Percentiles rank a stretch among this genome's conserved stretches.
Conservation (phyloP, 139 green algal species). For the Chloropicon primus region DNA sequence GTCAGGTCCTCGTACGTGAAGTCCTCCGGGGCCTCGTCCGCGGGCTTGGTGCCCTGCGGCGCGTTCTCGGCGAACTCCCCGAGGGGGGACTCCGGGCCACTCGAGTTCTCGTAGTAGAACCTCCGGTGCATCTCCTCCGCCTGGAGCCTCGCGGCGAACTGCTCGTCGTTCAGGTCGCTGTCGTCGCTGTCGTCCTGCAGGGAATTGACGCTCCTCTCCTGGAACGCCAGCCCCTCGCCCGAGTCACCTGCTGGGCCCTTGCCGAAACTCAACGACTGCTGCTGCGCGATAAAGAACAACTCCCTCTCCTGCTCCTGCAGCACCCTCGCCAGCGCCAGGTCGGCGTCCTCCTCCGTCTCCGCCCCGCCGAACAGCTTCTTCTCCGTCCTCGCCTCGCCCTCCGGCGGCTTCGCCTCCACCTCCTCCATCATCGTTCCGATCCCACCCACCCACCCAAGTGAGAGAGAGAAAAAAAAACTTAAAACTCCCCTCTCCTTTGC, state of each 20-base stretch:
- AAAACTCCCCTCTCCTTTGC: too few relatives aligned
- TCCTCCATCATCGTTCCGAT: neutral
- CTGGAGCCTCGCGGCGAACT: neutral
- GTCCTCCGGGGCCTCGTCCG: neutral
- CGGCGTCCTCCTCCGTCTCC: neutral
- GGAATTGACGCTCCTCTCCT: neutral
- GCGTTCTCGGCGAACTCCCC: neutral
- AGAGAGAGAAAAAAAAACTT: too few relatives aligned
- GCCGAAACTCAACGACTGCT: neutral
- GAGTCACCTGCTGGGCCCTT: neutral
- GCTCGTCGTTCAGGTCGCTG: neutral
- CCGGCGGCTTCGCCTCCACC: neutral
- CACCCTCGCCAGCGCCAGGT: neutral
- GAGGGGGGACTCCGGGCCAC: too few relatives aligned
- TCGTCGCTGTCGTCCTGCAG: neutral
- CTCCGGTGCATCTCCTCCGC: neutral
- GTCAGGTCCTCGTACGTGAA: neutral
- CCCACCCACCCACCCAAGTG: too few relatives aligned
- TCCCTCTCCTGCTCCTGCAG: neutral
- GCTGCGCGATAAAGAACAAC: neutral
- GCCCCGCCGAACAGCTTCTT: neutral
- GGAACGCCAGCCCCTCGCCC: neutral
- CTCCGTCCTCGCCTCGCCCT: neutral
- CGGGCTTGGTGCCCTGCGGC: neutral
- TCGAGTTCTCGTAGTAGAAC: neutral